Evolutionary conservation across 805 yeast genomes (phyloP).

Genomic region (Ogataea allantospora): DNA sequence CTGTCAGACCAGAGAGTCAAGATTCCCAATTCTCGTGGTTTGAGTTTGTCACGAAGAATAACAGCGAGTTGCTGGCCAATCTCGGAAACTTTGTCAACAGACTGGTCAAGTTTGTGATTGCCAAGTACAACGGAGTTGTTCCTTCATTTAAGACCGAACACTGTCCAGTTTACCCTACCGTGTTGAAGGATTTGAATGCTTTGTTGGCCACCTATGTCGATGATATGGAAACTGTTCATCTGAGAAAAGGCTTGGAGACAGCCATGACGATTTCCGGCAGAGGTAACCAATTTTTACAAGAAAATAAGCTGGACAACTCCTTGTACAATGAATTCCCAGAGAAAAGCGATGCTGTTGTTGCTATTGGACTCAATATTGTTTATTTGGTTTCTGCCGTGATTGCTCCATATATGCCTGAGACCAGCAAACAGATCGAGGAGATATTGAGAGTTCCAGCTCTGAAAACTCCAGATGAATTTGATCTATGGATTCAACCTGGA

Average conservation of each 20-base stretch:
- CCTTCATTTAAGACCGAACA: constrained; percentile 58
- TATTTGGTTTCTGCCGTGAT: constrained; percentile 82
- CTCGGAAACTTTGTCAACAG: constrained; percentile 97
- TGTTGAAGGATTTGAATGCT: constrained; percentile 56
- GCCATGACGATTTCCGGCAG: constrained; percentile 91
- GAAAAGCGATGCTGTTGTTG: constrained; percentile 87
- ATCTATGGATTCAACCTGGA: constrained; percentile 66
- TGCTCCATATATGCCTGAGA: constrained; percentile 89
- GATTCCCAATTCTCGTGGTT: constrained; percentile 98
- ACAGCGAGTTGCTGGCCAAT: constrained; percentile 90
- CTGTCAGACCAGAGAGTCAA: constrained; percentile 90
- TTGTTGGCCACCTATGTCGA: constrained; percentile 61
- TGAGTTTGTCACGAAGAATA: constrained; percentile 91
- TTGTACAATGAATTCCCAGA: constrained; percentile 73
- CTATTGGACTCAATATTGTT: constrained; percentile 83
- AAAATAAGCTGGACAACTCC: constrained; percentile 88
- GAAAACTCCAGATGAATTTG: constrained; percentile 73
- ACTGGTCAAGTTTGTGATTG: constrained; percentile 81
- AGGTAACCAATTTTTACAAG: constrained; percentile 95
- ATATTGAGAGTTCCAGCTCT: constrained; percentile 83
- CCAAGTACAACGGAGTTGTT: constrained; percentile 88
- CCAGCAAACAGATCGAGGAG: constrained; percentile 63
- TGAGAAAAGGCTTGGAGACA: constrained; percentile 85
- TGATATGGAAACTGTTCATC: constrained; percentile 74
- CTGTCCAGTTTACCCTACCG: constrained; percentile 46